Base-by-base conservation (phyloP, 257 asterid species). In the Solanum chilense region DNA sequence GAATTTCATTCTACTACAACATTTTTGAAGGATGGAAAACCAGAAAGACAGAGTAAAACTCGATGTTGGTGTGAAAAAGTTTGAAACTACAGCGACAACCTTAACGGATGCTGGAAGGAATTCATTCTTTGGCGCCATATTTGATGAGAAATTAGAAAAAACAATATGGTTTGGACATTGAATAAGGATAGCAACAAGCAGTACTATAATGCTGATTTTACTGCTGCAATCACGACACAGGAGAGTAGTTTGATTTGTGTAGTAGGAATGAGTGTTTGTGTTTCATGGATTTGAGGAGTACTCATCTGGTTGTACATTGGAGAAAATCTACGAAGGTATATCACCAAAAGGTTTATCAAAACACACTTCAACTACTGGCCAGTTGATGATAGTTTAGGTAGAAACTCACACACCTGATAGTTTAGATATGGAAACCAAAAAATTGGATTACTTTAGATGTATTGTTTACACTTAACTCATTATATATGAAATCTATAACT, bases 1-100 rank as follows among this genome's bases (percentile, higher is more conserved):
- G 68, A 60, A 60, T 60, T 64, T 64, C 70, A 64, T 29, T 13
- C 16, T 23, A n/a, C 9, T 3, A 60, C 68, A 5, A 60, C 27
- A 23, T 23, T n/a, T 64, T 89, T 44, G 84, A 86, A 76, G 66
- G 11, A 96, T 95, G 98, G 98, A 93, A 68, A 90, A 90, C 83
- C 97, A 90, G 89, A 96, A 93, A 62, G 98, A 96, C 44, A 89
- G 86, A 42, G 95, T 94, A 80, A 93, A 91, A 86, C 89, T 96
- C 88, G 93, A 92, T 56, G 98, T 96, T 66, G 96, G 97, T 62
- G 99, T 98, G 25, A 89, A 89, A 88, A 88, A 90, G 87, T 92
- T 96, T 81, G 98, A 95, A 68, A 96, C 99, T 8, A 91, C 98
- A 12, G 92, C 97, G 74, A 93, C 97, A 27, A 96, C 99, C 44